Evolutionary conservation across 1,284 basidiomycete genomes (phyloP).

Genomic region (Ganoderma multipileum): DNA sequence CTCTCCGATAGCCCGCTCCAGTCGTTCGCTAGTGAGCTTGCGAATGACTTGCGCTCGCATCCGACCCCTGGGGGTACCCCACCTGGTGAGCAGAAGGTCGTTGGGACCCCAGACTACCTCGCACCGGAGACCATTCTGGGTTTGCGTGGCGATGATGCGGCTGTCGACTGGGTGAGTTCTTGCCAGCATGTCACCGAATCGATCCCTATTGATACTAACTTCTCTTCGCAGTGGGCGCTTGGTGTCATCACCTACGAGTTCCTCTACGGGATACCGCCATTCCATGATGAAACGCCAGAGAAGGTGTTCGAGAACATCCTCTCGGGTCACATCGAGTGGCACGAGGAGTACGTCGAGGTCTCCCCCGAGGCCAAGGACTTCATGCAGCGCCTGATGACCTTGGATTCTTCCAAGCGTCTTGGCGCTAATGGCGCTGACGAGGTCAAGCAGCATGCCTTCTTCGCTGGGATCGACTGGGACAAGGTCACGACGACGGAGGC

Average conservation of each 20-base stretch:
- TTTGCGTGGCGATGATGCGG: conserved; percentile 93
- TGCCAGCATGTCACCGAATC: not conserved
- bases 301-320: conserved; percentile 99
- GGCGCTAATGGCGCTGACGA: conserved; percentile 92
- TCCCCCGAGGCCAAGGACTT: conserved; percentile 91
- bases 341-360: conserved; percentile 91
- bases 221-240: conserved; percentile 82
- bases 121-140: conserved; percentile 97
- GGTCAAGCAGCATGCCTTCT: conserved; percentile 93
- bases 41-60: conserved; percentile 78
- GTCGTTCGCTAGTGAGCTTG: conserved; percentile 83
- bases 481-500: conserved; percentile 89
- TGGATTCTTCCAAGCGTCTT: conserved; percentile 82
- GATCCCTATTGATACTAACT: conserved; percentile 2
- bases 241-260: conserved; percentile 99
- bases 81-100: conserved; percentile 90
- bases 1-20: conserved; percentile 77
- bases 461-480: conserved; percentile 92
- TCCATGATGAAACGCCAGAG: conserved; percentile 96
- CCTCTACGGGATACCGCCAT: conserved; percentile 95
- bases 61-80: conserved; percentile 70
- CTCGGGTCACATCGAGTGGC: conserved; percentile 96
- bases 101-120: conserved; percentile 96
- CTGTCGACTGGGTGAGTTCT: conserved; percentile 91
- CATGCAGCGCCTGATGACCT: conserved; percentile 88